Conservation (phyloP, 768 basidiomycete genomes). For the Stropharia rugosoannulata region DNA sequence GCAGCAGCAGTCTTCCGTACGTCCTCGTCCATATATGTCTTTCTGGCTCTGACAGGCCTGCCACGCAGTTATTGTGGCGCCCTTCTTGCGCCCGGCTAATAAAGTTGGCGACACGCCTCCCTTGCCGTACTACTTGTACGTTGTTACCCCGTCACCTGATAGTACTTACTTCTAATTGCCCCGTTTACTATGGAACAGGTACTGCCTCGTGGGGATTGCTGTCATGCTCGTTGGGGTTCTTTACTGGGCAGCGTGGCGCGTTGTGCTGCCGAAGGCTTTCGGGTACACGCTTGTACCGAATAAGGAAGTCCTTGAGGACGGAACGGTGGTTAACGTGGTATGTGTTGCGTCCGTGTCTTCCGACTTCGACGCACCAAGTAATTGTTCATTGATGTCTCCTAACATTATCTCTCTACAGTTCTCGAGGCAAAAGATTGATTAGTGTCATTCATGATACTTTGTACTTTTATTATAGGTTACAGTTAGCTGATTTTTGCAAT, state of each 20-base stretch:
- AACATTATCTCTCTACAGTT: conserved; percentile 3
- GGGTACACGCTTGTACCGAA: conserved; percentile 44
- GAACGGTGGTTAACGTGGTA: conserved; percentile 54
- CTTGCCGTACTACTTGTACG: conserved; percentile 57
- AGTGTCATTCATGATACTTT: neutral
- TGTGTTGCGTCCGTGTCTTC: conserved; percentile 16
- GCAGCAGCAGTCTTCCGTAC: conserved; percentile 48
- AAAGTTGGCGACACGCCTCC: conserved; percentile 60
- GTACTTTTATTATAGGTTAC: neutral
- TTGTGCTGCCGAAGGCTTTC: conserved; percentile 47
- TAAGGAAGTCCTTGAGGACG: conserved; percentile 51
- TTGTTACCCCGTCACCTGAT: conserved; percentile 3
- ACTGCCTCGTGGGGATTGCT: conserved; percentile 52
- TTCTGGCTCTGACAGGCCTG: neutral
- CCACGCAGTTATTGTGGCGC: conserved; percentile 46
- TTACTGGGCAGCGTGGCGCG: conserved; percentile 57
- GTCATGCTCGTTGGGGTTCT: conserved; percentile 44
- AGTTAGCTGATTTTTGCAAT: neutral
- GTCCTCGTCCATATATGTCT: conserved; percentile 14
- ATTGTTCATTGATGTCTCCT: neutral
- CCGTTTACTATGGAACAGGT: conserved; percentile 26
- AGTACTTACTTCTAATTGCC: neutral
- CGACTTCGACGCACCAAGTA: neutral
- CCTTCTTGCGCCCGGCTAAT: conserved; percentile 54
- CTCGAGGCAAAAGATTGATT: conserved; percentile 12